A percentile compares a stretch with the other conserved stretches of the same genome.
Evolutionary conservation across 2,329 filamentous ascomycete species (phyloP).

Genomic region (Lecanicillium sp.): DNA sequence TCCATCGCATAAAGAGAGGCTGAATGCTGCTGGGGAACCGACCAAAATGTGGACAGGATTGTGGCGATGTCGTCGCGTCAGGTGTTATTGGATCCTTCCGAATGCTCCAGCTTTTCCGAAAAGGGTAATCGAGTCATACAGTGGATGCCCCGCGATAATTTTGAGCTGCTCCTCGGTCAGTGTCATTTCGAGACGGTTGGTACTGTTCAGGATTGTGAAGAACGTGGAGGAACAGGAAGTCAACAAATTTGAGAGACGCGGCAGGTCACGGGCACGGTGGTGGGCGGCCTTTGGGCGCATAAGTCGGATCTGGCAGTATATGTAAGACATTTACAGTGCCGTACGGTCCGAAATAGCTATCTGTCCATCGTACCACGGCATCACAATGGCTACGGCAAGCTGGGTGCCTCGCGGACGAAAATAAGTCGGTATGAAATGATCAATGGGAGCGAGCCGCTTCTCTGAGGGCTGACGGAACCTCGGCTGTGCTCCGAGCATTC

Average conservation of each 20-base stretch:
- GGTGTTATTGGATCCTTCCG: not conserved
- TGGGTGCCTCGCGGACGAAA: too few species aligned
- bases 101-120: not conserved
- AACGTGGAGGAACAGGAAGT: not conserved
- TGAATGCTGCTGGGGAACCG: slow-evolving; percentile 9
- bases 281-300: too few species aligned
- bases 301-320: too few species aligned
- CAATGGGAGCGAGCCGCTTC: too few species aligned
- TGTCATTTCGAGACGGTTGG: slow-evolving; percentile 13
- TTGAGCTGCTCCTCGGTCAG: slow-evolving; percentile 14
- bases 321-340: too few species aligned
- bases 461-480: too few species aligned
- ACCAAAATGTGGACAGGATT: slow-evolving; percentile 3
- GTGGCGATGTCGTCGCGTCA: slow-evolving; percentile 4
- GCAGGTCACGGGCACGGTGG: too few species aligned
- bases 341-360: too few species aligned
- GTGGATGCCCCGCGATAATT: slow-evolving; percentile 12
- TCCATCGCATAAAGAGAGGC: slow-evolving; percentile 5
- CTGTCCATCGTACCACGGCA: too few species aligned
- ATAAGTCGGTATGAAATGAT: too few species aligned
- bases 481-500: too few species aligned
- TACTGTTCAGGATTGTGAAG: not conserved
- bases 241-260: not conserved
- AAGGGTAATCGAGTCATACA: slow-evolving; percentile 7
- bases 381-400: too few species aligned